Evolutionary conservation across 225 moss, liverwort and hornwort species (phyloP), one percentile per base, ranked within the genome.

Genomic region (Physcomitrellopsis africana): DNA sequence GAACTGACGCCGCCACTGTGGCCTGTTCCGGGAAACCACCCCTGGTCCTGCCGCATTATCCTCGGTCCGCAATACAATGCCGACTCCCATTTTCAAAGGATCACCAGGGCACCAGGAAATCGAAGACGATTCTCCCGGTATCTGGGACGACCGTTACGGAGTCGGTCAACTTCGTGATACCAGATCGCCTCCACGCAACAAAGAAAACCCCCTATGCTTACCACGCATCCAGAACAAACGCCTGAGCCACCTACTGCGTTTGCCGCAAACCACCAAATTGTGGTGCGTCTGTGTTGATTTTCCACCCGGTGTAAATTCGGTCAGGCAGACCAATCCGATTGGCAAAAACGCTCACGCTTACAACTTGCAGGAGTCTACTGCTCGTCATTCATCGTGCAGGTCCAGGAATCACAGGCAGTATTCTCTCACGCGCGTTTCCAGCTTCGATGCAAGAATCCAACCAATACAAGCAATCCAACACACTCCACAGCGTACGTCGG

Each of bases 151-250:
- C 18, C 32, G 61, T 16, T 60, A 3, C 60, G 19, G 12, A 48
- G 12, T 70, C 70, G 26, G 52, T 61, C 24, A 49, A 62, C 17
- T 10, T 49, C 42, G 32, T 22, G 12, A 67, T 56, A 48, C 20
- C 22, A 72, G 22, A 42, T 49, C 29, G 42, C 51, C 55, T 68
- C 27, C 47, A 63, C 10, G 17, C 32, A 73, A 32, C 65, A 64
- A 44, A 51, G 57, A 43, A 77, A 73, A 51, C 73, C 68, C 55
- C 43, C 43, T 20, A 72, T 61, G 75, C 66, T 70, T 66, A 41
- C 20, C 11, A 17, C 23, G 51, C 64, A 69, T 75, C 53, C 62
- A 26, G 12, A 67, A 63, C 56, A 58, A 32, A 49, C 29, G 63
- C 63, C 68, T 67, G 15, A 44, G 8, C 42, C 51, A 56, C 57